Conservation (phyloP, 75 land plant species). For the Pinus taeda region DNA sequence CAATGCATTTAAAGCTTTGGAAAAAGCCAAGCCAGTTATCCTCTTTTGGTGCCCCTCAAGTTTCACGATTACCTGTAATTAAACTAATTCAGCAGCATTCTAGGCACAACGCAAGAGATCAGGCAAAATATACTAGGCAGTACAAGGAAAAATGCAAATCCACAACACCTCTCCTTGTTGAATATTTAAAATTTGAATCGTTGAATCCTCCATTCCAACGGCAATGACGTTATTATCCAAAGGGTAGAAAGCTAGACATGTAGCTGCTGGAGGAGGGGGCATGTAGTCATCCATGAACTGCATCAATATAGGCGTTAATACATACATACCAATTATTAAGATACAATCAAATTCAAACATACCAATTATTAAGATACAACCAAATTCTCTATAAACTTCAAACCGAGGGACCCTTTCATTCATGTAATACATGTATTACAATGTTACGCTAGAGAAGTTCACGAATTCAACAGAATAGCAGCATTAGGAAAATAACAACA, state of each 20-base stretch:
- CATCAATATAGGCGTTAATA: neutral
- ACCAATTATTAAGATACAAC: no score
- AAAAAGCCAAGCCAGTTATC: constrained; percentile 73
- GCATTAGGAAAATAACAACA: neutral
- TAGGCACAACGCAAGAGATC: no score
- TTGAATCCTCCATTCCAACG: constrained; percentile 85
- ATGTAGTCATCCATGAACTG: constrained; percentile 85
- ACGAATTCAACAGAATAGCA: neutral
- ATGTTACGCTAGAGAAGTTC: neutral
- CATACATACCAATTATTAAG: neutral
- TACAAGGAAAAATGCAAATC: neutral
- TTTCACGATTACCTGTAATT: constrained; percentile 52
- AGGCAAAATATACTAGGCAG: no score
- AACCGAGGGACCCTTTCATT: no score
- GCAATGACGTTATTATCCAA: constrained; percentile 86
- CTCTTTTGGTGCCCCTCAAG: constrained; percentile 66
- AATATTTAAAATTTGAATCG: constrained; percentile 80
- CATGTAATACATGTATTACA: neutral
- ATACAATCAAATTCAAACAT: neutral
- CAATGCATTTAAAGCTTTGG: constrained; percentile 48
- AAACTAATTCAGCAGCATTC: neutral
- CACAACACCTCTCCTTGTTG: constrained; percentile 68
- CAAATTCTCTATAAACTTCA: no score
- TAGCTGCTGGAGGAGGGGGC: constrained; percentile 90
- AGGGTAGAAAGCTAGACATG: constrained; percentile 78